A percentile compares a stretch with the other conserved stretches of the same genome.
phyloP scores from a whole-genome alignment of 805 yeast species.

The Lipomyces chichibuensis region DNA sequence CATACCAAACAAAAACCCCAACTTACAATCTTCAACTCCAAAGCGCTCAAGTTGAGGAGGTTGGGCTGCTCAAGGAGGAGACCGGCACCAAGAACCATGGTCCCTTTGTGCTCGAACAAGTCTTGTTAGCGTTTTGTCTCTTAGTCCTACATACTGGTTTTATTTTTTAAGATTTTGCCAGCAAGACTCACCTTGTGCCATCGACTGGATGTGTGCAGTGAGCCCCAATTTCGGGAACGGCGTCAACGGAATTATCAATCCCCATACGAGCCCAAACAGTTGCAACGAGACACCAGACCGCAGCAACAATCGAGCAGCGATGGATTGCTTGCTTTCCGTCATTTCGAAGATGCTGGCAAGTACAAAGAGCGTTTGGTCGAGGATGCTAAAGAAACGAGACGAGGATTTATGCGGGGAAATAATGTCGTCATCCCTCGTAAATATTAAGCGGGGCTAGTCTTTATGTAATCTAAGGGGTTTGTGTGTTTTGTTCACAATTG shows the following conservation, averaged over 20 bases:
- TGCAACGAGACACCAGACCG: conserved; percentile 1
- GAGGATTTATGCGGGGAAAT: no score
- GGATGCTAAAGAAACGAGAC: no score
- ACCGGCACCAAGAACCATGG: conserved; percentile 1
- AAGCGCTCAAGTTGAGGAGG: neutral
- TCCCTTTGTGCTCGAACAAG: neutral
- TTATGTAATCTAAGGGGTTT: no score
- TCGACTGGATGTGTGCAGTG: conserved; percentile 4
- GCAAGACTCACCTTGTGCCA: neutral
- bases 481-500: no score
- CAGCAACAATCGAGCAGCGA: neutral
- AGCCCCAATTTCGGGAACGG: conserved; percentile 5
- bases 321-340: neutral
- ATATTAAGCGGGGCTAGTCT: no score
- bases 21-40: neutral
- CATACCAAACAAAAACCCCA: neutral
- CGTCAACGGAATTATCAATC: neutral
- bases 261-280: conserved; percentile 5
- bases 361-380: no score
- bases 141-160: neutral
- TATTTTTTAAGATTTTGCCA: neutral
- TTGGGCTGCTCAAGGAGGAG: conserved; percentile 2
- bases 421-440: no score
- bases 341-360: neutral
- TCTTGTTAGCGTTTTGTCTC: neutral